Evolutionary conservation across 164 flowering plant species (phyloP).

Genomic region (Buxus sempervirens): DNA sequence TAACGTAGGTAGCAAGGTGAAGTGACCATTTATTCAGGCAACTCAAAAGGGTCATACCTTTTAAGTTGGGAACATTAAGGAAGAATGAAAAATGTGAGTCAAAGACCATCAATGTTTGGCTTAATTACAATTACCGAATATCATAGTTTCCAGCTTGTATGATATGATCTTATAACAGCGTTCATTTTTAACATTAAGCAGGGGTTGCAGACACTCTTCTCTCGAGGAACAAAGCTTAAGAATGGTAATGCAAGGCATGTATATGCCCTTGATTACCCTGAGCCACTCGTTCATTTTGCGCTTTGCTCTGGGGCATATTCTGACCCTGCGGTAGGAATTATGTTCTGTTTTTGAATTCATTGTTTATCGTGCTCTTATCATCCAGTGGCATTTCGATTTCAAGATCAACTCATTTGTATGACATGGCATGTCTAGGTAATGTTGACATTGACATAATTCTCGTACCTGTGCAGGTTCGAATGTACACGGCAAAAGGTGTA

Average conservation of each 20-base stretch:
- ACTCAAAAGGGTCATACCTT: too few species aligned
- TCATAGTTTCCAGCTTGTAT: not conserved
- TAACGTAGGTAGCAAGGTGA: too few species aligned
- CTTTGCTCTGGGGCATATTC: conserved; percentile 58
- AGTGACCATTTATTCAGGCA: too few species aligned
- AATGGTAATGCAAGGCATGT: conserved; percentile 30
- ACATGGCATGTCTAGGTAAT: not conserved
- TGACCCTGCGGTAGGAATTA: conserved; percentile 54
- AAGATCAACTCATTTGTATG: not conserved
- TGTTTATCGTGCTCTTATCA: not conserved
- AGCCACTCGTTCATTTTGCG: conserved; percentile 72
- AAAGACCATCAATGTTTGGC: too few species aligned
- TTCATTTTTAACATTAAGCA: conserved; percentile 17
- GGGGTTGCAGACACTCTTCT: conserved; percentile 55
- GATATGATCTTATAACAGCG: not conserved
- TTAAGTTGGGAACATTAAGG: too few species aligned
- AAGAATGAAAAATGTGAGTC: too few species aligned
- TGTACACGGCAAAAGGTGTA: conserved; percentile 44
- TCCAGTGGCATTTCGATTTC: not conserved
- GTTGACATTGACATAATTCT: not conserved
- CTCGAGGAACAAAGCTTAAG: conserved; percentile 39
- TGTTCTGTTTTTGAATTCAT: not conserved
- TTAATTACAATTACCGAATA: not conserved
- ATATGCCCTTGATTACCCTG: conserved; percentile 57
- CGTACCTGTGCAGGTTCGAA: conserved; percentile 40